These are phyloP conservation scores for Solanum hybrid DNA, from an alignment of 305 asterid species.

Conservation along the genomic window DNA sequence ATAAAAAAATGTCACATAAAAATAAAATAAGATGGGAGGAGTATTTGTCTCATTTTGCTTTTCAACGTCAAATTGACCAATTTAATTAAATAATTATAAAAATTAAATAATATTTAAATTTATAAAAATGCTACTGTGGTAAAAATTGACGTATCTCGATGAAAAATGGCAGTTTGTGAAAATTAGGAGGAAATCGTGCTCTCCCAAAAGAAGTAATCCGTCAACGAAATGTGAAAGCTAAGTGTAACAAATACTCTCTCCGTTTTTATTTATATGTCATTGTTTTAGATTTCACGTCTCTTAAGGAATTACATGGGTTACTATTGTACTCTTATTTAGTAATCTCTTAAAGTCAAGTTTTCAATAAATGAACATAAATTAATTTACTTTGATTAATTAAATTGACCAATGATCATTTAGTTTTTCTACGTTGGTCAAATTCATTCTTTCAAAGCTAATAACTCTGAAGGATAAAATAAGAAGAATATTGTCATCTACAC, in stretches of 20 bases:
- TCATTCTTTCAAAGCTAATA: not conserved
- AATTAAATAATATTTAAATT: not conserved
- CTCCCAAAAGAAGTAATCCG: not conserved
- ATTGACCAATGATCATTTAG: too few species aligned
- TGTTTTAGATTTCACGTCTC: rapidly evolving
- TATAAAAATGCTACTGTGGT: not conserved
- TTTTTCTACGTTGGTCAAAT: not conserved
- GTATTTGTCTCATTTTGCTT: not conserved
- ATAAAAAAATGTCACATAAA: not conserved
- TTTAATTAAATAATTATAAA: not conserved
- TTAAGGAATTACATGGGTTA: rapidly evolving
- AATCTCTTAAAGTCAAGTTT: rapidly evolving
- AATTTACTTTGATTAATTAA: too few species aligned
- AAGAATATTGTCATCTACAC: too few species aligned
- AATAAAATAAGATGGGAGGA: too few species aligned
- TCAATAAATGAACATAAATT: too few species aligned
- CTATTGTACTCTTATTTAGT: too few species aligned
- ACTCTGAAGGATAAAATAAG: too few species aligned
- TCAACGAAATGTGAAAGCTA: not conserved
- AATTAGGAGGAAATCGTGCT: not conserved
- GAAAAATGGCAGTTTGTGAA: not conserved
- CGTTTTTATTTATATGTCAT: not conserved
- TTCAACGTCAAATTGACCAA: not conserved
- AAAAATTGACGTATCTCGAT: not conserved
- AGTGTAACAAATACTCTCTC: not conserved